Evolutionary conservation across 2,329 filamentous ascomycete species (phyloP), one percentile per base, ranked within the genome.

Genomic region (Fusarium sp.): DNA sequence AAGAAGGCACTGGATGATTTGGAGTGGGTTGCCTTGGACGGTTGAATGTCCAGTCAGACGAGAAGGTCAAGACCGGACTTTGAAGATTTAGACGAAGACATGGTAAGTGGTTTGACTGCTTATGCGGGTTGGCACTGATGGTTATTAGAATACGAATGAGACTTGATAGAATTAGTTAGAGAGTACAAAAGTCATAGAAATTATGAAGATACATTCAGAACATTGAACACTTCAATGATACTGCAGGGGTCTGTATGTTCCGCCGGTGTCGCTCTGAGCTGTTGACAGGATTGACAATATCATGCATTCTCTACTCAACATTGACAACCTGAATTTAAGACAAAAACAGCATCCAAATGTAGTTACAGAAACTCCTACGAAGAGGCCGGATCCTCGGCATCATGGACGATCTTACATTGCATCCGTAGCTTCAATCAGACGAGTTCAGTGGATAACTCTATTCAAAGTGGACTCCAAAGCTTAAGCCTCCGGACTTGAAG

Each of bases 401-500:
- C 28, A n/a, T 39, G 20, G 31, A 58, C 9, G 4, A 36, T 33
- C n/a, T 49, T 38, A 28, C 35, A 38, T 44, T 42, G 35, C 42
- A 47, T 48, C 22, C 22, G 26, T 36, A 71, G 44, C 35, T 56
- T 39, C 14, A 49, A 62, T 71, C 42, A 70, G 39, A 44, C 54
- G 52, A 57, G 24, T 58, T 14, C n/a, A 31, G 68, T 59, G 63
- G 47, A 49, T 49, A 49, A 54, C 20, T 69, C 36, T 42, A 52
- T 11, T 8, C 17, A 39, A 56, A 59, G 71, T 69, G 71, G 71
- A 55, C 24, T 47, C 54, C 52, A 44, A 33, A 38, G 65, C 48
- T 56, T 68, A 31, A 69, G 39, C 55, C 58, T 35, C 64, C 72
- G 72, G 72, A 75, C 56, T 75, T 72, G 68, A 36, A 75, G 63